Evolutionary conservation across 805 yeast species (phyloP).

Genomic region (Suhomyces sp.): DNA sequence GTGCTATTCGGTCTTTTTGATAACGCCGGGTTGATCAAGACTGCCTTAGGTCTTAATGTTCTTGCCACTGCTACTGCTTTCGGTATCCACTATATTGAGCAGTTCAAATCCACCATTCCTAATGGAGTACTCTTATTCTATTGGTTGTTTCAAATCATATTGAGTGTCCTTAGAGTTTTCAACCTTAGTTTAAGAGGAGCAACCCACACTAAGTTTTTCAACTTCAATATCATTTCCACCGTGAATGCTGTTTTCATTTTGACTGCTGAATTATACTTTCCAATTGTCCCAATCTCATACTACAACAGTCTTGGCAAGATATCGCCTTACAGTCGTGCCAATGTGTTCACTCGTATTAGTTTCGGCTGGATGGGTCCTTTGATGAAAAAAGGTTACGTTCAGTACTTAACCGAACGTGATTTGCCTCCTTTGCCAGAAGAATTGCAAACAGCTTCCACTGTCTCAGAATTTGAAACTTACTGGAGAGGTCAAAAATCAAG

Average conservation of each 20-base stretch:
- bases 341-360: constrained; percentile 71
- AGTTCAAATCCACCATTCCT: constrained; percentile 61
- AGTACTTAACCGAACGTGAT: constrained; percentile 56
- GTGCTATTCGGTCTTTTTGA: constrained; percentile 13
- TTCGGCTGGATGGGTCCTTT: constrained; percentile 90
- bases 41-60: constrained; percentile 26
- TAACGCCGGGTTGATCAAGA: constrained; percentile 22
- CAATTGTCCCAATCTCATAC: constrained; percentile 20
- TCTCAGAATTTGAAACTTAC: constrained; percentile 46
- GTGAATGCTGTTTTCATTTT: constrained; percentile 42
- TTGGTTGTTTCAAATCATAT: constrained; percentile 62
- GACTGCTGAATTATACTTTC: constrained; percentile 43
- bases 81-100: constrained; percentile 67
- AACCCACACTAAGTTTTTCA: constrained; percentile 42
- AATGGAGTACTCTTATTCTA: constrained; percentile 66
- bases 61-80: constrained; percentile 50
- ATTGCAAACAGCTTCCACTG: constrained; percentile 53
- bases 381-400: constrained; percentile 73
- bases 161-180: constrained; percentile 44
- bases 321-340: constrained; percentile 45
- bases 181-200: constrained; percentile 38
- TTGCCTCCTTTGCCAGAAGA: constrained; percentile 75
- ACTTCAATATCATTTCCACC: constrained; percentile 17
- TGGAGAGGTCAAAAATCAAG: constrained; percentile 58
- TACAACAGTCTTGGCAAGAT: constrained; percentile 6